These are phyloP conservation scores for Borovskyia barvae DNA, from an alignment of 208 protist genomes.

Conservation along the genomic window DNA sequence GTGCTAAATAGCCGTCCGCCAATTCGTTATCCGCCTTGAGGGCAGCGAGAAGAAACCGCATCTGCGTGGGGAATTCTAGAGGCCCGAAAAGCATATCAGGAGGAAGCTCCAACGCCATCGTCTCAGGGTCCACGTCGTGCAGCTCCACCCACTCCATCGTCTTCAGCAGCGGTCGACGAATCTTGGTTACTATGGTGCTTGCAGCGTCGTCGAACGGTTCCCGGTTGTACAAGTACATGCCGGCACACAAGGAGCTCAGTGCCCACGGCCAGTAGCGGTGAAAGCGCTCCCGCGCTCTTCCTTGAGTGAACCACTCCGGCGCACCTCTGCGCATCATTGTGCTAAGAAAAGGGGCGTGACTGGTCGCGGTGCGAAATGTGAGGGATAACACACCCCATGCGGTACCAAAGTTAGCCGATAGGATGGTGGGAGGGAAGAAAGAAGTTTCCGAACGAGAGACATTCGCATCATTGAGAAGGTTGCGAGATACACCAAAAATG, in stretches of 20 bases:
- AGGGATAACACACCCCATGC: too few species aligned
- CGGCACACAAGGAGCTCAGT: slow-evolving; percentile 68
- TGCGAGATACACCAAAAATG: too few species aligned
- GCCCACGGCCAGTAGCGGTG: slow-evolving; percentile 89
- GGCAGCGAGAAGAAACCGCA: slow-evolving; percentile 86
- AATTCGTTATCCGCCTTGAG: slow-evolving; percentile 87
- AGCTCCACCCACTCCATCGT: slow-evolving; percentile 90
- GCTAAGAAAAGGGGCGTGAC: neutral
- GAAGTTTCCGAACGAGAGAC: too few species aligned
- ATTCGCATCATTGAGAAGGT: too few species aligned
- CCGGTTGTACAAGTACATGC: slow-evolving; percentile 82
- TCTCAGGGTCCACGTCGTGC: slow-evolving; percentile 87
- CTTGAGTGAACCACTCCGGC: slow-evolving; percentile 83
- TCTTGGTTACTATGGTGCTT: slow-evolving; percentile 65
- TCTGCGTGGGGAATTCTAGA: slow-evolving; percentile 82
- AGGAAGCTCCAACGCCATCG: slow-evolving; percentile 86
- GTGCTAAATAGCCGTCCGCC: slow-evolving; percentile 86
- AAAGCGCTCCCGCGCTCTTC: slow-evolving; percentile 75
- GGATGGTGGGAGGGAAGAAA: neutral
- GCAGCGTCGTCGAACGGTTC: slow-evolving; percentile 88
- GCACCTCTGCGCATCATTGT: slow-evolving; percentile 72
- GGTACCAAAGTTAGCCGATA: too few species aligned
- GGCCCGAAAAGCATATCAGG: slow-evolving; percentile 89
- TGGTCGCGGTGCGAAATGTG: too few species aligned
- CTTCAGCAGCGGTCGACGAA: slow-evolving; percentile 76